Conservation (phyloP, 306 rosid genomes). For the Prunus mume region DNA sequence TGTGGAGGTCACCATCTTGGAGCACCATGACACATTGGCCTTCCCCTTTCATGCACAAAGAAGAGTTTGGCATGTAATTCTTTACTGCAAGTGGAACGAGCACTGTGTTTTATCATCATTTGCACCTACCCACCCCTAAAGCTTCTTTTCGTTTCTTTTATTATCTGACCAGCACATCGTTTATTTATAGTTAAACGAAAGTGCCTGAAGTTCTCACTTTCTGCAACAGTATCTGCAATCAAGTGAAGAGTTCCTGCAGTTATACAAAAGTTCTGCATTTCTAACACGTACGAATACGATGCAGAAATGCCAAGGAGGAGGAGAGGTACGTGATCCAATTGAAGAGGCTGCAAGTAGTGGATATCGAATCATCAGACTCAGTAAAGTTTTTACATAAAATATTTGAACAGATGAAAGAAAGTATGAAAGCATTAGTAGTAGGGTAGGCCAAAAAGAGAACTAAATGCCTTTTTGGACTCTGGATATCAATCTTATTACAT, state of each 20-base stretch:
- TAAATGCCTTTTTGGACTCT: not conserved
- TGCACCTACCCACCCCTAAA: constrained; percentile 23
- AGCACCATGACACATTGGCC: constrained; percentile 16
- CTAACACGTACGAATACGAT: not conserved
- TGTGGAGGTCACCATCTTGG: constrained; percentile 20
- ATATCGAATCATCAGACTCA: not conserved
- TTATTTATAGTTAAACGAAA: not conserved
- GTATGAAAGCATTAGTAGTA: not conserved
- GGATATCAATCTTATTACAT: constrained; percentile 2
- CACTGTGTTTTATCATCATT: constrained; percentile 1
- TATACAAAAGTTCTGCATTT: not conserved
- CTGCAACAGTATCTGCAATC: not conserved
- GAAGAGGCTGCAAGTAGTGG: not conserved
- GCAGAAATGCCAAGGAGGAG: not conserved
- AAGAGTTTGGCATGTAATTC: not conserved
- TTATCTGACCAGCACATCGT: not conserved
- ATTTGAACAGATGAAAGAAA: not conserved
- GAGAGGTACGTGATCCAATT: not conserved
- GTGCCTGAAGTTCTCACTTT: not conserved
- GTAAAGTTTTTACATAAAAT: not conserved
- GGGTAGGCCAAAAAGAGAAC: not conserved
- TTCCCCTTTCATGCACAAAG: constrained; percentile 16
- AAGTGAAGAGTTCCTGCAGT: not conserved
- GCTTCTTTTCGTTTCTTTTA: not conserved
- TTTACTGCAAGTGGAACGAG: constrained; percentile 7